Evolutionary conservation across 805 yeast genomes (phyloP).

Genomic region (Ogataea paraovalis): DNA sequence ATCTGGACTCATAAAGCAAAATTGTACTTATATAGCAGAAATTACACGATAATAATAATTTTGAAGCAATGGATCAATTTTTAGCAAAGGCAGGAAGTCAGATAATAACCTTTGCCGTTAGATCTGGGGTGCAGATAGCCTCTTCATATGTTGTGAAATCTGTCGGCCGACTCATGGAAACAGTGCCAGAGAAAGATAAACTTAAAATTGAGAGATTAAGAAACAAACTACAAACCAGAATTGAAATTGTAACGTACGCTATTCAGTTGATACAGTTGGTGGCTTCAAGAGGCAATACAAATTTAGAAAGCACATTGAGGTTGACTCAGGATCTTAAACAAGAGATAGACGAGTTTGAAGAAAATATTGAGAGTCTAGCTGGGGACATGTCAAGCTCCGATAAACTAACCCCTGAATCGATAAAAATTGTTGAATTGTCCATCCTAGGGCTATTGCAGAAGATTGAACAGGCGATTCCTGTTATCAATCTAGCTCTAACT

Average conservation of each 20-base stretch:
- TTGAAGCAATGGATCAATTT: constrained; percentile 36
- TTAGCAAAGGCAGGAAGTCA: constrained; percentile 61
- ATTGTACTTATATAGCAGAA: neutral
- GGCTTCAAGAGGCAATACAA: constrained; percentile 59
- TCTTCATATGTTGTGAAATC: constrained; percentile 69
- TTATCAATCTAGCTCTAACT: constrained; percentile 58
- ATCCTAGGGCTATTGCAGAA: constrained; percentile 45
- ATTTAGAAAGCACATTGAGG: constrained; percentile 49
- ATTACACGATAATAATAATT: neutral
- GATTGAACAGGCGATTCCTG: constrained; percentile 67
- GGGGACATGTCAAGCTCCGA: constrained; percentile 22
- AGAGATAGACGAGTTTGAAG: constrained; percentile 57
- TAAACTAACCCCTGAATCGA: constrained; percentile 26
- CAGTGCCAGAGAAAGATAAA: constrained; percentile 52
- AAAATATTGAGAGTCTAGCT: constrained; percentile 39
- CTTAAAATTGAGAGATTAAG: constrained; percentile 38
- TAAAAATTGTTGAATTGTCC: constrained; percentile 43
- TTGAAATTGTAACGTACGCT: constrained; percentile 58
- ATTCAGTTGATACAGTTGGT: constrained; percentile 63
- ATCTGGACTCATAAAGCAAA: no score
- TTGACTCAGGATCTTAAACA: constrained; percentile 51
- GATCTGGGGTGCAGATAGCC: constrained; percentile 72
- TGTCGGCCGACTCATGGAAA: constrained; percentile 50
- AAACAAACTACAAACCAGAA: constrained; percentile 49
- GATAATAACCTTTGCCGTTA: constrained; percentile 74